Evolutionary conservation across 2,329 filamentous ascomycete species (phyloP).

Genomic region (Drechslerella coelobrocha): DNA sequence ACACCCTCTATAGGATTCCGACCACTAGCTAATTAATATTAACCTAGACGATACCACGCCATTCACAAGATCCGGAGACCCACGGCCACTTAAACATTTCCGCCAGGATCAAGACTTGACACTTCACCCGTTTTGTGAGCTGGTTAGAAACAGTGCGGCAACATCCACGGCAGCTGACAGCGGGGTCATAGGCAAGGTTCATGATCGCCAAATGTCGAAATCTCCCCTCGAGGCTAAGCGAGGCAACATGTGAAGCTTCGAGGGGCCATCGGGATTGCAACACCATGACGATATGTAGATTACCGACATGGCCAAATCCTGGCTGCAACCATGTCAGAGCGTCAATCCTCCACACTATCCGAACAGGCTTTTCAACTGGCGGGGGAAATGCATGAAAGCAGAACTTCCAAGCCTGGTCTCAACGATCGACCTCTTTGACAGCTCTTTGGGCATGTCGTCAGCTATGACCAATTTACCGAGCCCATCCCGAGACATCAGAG

Average conservation of each 20-base stretch:
- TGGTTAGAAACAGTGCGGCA: constrained; percentile 6
- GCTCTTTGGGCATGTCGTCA: background rate
- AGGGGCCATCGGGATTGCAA: constrained; percentile 7
- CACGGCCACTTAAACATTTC: constrained; percentile 8
- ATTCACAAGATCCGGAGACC: constrained; percentile 16
- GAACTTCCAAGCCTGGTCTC: background rate
- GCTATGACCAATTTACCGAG: background rate
- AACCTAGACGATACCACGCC: constrained; percentile 9
- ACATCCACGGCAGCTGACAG: background rate
- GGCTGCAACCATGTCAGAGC: constrained; percentile 8
- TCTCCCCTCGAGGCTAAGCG: constrained; percentile 20
- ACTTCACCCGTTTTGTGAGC: constrained; percentile 15
- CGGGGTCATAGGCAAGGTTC: background rate
- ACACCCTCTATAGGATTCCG: background rate
- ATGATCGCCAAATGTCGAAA: constrained; percentile 6
- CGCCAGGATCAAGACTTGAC: constrained; percentile 2
- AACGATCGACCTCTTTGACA: background rate
- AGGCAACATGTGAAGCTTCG: constrained; percentile 33
- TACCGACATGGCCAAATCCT: constrained; percentile 8
- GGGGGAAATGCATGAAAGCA: background rate
- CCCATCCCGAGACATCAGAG: constrained; percentile 28
- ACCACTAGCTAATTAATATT: background rate
- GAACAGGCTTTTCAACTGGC: constrained; percentile 16
- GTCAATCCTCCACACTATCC: constrained; percentile 12
- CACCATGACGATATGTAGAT: constrained; percentile 30